These are phyloP conservation scores for Crotalaria pallida DNA, from an alignment of 306 rosid genomes.

Conservation along the genomic window DNA sequence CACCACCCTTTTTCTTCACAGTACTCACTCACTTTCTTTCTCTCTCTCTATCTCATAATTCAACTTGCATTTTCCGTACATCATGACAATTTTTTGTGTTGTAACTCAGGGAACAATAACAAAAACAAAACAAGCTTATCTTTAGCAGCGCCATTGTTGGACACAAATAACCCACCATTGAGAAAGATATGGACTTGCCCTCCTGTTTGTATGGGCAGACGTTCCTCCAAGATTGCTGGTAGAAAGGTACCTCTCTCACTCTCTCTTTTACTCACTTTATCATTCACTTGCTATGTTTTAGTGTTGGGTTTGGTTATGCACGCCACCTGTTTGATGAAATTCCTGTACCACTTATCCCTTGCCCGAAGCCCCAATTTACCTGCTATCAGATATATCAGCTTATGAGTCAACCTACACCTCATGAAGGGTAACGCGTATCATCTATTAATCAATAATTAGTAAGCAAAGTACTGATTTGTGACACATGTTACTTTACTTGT, in stretches of 20 bases:
- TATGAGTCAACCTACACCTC: too few species aligned
- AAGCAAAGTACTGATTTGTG: too few species aligned
- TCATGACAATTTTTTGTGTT: neutral
- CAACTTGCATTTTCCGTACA: neutral
- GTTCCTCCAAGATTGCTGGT: conserved; percentile 92
- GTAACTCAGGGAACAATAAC: conserved; percentile 41
- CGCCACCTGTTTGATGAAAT: conserved; percentile 45
- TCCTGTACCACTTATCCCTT: neutral
- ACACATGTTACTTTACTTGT: too few species aligned
- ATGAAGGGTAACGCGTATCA: too few species aligned
- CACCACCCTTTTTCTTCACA: conserved; percentile 21
- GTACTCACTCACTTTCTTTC: conserved; percentile 24
- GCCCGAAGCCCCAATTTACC: neutral
- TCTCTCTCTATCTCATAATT: neutral
- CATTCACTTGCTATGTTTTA: too few species aligned
- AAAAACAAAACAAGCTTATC: conserved; percentile 23
- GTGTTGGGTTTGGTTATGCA: neutral
- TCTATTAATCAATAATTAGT: too few species aligned
- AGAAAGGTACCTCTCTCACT: conserved; percentile 56
- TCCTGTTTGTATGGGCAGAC: conserved; percentile 85
- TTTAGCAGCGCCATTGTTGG: conserved; percentile 16
- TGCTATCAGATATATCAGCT: too few species aligned
- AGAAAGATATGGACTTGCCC: conserved; percentile 53
- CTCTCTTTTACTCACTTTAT: neutral
- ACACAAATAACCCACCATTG: conserved; percentile 1